Percentiles rank a stretch among this genome's conserved stretches.
Conservation (phyloP, 805 yeast species). For the Candida railenensis region DNA sequence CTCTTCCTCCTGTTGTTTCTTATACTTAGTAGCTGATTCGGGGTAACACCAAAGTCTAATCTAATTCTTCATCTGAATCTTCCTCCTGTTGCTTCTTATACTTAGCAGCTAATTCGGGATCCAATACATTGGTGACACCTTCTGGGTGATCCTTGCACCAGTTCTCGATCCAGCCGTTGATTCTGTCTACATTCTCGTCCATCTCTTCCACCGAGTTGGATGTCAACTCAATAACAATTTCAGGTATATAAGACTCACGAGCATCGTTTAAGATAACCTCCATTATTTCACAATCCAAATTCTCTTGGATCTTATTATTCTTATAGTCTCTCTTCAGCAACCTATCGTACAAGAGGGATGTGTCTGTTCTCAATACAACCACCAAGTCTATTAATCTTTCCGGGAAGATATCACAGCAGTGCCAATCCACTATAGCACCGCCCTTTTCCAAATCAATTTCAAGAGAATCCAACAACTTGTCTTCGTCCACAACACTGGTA, state of each 20-base stretch:
- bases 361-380: constrained; percentile 80
- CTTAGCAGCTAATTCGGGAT: constrained; percentile 14
- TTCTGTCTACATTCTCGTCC: constrained; percentile 79
- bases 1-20: constrained; percentile 13
- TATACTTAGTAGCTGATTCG: constrained; percentile 10
- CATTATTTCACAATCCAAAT: constrained; percentile 96
- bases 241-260: constrained; percentile 71
- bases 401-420: constrained; percentile 93
- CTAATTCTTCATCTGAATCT: constrained; percentile 11
- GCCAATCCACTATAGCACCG: constrained; percentile 95
- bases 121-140: constrained; percentile 32
- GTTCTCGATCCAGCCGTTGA: constrained; percentile 67
- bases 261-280: constrained; percentile 88
- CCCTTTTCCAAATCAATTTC: constrained; percentile 81
- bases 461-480: constrained; percentile 74
- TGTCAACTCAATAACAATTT: constrained; percentile 75
- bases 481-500: constrained; percentile 89
- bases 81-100: constrained; percentile 12
- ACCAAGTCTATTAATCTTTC: constrained; percentile 91
- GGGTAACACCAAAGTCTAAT: constrained; percentile 9
- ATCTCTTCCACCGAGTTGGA: constrained; percentile 75
- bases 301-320: constrained; percentile 81
- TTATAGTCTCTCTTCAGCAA: constrained; percentile 74
- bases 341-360: constrained; percentile 70
- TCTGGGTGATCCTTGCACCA: constrained; percentile 62